Percentiles rank a stretch among this genome's conserved stretches.
phyloP scores from a whole-genome alignment of 169 alveolate genomes.

The Plasmodium gonderi region DNA sequence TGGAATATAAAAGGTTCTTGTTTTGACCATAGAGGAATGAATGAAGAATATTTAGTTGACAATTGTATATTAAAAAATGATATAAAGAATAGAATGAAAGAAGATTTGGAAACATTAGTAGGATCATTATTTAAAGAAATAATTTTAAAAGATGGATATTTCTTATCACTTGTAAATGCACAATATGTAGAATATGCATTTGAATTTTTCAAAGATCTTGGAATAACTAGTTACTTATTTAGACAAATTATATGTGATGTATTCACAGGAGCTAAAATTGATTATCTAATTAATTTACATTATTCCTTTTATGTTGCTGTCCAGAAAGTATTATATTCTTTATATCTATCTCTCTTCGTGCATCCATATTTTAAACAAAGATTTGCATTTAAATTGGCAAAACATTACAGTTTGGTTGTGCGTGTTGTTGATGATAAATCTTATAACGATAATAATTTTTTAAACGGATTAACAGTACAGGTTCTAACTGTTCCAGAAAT shows the following conservation, averaged over 20 bases:
- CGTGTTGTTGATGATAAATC: conserved; percentile 17
- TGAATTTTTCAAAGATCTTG: conserved; percentile 63
- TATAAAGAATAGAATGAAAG: conserved; percentile 22
- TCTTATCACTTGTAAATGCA: conserved; percentile 22
- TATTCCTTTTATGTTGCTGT: conserved; percentile 30
- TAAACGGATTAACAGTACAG: conserved; percentile 46
- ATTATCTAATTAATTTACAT: conserved; percentile 45
- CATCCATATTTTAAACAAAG: conserved; percentile 65
- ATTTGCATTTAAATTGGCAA: conserved; percentile 52
- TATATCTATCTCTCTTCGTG: conserved; percentile 54
- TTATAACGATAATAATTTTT: conserved; percentile 5
- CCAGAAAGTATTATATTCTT: conserved; percentile 38
- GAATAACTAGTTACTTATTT: conserved; percentile 53
- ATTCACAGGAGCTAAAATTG: conserved; percentile 30
- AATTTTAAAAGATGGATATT: conserved; percentile 42
- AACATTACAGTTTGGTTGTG: conserved; percentile 17
- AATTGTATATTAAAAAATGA: conserved; percentile 8
- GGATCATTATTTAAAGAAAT: conserved; percentile 54
- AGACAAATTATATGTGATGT: conserved; percentile 56
- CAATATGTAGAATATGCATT: conserved; percentile 42
- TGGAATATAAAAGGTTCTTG: conserved; percentile 74
- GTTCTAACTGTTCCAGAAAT: conserved; percentile 62
- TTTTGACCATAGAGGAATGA: conserved; percentile 63
- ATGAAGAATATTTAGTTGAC: background rate
- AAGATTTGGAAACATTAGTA: conserved; percentile 21